phyloP scores from a whole-genome alignment of 2,329 filamentous ascomycete genomes.

The Colletotrichum sp. region DNA sequence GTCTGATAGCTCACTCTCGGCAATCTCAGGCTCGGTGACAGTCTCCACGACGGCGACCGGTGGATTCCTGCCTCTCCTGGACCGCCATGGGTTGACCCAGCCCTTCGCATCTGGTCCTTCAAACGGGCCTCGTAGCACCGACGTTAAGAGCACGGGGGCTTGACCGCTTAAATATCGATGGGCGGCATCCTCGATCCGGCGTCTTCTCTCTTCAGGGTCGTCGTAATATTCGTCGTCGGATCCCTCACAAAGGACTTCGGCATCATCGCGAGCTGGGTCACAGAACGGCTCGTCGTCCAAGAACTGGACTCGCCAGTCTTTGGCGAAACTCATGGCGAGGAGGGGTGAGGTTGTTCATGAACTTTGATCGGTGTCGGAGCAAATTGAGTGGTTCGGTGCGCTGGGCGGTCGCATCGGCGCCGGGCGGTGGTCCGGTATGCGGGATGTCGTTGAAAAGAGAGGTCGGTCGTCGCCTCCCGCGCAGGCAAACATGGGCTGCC shows the following conservation, averaged over 20 bases:
- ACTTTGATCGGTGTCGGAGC: background rate
- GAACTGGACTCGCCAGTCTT: constrained; percentile 4
- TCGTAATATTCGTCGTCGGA: constrained; percentile 62
- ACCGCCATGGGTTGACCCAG: constrained; percentile 59
- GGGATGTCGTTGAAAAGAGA: constrained; percentile 1
- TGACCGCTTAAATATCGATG: constrained; percentile 61
- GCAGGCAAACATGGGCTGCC: background rate
- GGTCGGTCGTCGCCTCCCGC: background rate
- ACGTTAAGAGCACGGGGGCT: constrained; percentile 61
- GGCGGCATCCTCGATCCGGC: constrained; percentile 64
- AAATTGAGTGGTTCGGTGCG: background rate
- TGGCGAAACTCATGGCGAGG: background rate
- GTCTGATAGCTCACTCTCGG: background rate
- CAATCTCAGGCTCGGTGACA: background rate
- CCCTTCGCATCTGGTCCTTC: constrained; percentile 36
- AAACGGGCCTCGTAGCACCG: constrained; percentile 67
- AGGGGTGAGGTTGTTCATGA: background rate
- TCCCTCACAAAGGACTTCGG: constrained; percentile 58
- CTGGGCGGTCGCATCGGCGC: constrained; percentile 11
- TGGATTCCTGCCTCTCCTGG: constrained; percentile 24
- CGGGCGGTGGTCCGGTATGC: background rate
- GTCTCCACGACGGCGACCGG: background rate
- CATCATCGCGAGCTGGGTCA: constrained; percentile 41
- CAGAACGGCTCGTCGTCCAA: constrained; percentile 40
- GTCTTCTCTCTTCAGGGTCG: constrained; percentile 46